phyloP scores from a whole-genome alignment of 208 protist genomes.

The Acanthamoeba triangularis region DNA sequence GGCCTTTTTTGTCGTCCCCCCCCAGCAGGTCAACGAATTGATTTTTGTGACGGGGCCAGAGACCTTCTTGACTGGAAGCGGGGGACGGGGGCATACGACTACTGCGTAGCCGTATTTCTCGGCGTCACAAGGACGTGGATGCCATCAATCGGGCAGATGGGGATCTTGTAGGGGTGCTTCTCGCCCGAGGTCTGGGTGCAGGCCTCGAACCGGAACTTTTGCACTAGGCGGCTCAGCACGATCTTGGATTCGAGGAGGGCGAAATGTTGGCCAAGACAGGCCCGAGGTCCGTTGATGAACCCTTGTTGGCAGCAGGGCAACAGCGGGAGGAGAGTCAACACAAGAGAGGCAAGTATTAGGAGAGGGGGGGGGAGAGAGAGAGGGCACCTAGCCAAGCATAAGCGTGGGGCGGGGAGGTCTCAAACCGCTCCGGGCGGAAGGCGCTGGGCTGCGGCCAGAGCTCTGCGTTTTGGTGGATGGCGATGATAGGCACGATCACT shows the following conservation, averaged over 20 bases:
- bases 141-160: not conserved
- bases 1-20: too few species aligned
- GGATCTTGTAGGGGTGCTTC: conserved; percentile 24
- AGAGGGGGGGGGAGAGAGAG: too few species aligned
- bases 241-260: conserved; percentile 91
- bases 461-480: conserved; percentile 90
- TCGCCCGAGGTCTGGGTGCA: not conserved
- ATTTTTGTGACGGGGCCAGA: too few species aligned
- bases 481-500: not conserved
- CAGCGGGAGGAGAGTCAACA: not conserved
- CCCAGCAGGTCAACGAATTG: too few species aligned
- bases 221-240: conserved; percentile 3
- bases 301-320: not conserved
- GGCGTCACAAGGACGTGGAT: not conserved
- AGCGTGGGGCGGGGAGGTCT: conserved; percentile 72
- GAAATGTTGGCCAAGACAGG: conserved; percentile 95
- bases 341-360: not conserved
- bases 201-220: not conserved
- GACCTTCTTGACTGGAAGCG: too few species aligned
- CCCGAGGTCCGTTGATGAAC: conserved; percentile 95
- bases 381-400: conserved; percentile 1
- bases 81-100: not conserved
- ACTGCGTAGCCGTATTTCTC: not conserved
- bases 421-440: conserved; percentile 94
- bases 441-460: conserved; percentile 92